These are phyloP conservation scores for Breviolum minutum DNA, from an alignment of 73 alveolate genomes.

Conservation along the genomic window DNA sequence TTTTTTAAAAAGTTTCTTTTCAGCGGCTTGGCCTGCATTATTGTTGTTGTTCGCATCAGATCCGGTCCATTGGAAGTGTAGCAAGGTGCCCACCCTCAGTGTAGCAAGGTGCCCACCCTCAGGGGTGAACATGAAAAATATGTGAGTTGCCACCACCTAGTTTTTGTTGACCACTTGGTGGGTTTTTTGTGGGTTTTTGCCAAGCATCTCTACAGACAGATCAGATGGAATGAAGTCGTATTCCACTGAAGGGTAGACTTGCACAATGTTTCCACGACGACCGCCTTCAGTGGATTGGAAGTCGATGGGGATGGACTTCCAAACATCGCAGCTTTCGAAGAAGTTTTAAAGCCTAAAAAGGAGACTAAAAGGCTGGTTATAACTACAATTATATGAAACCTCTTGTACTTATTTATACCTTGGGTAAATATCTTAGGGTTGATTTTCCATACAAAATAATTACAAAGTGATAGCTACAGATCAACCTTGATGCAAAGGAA, in stretches of 20 bases:
- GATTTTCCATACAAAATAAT: no score
- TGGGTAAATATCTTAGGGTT: no score
- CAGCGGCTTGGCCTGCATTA: neutral
- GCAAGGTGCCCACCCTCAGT: conserved; percentile 32
- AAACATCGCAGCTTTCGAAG: no score
- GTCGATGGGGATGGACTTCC: no score
- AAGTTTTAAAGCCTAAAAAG: no score
- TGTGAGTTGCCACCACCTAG: neutral
- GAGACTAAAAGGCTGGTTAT: no score
- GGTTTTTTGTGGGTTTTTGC: neutral
- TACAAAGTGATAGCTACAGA: no score
- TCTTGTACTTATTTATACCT: no score
- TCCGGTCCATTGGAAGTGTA: conserved; percentile 91
- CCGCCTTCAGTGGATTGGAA: conserved; percentile 5
- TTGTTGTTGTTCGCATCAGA: conserved; percentile 88
- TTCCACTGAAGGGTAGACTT: conserved; percentile 87
- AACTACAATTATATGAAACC: no score
- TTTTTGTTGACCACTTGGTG: neutral
- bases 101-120: neutral
- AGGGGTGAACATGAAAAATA: neutral
- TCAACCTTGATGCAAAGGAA: no score
- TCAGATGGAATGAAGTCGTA: conserved; percentile 64
- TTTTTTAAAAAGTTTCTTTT: neutral
- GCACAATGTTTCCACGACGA: conserved; percentile 87
- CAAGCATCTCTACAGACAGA: conserved; percentile 34